Evolutionary conservation across 2,329 filamentous ascomycete species (phyloP), one percentile per base, ranked within the genome.

Genomic region (Dryadomyces quercus-mongolicae): DNA sequence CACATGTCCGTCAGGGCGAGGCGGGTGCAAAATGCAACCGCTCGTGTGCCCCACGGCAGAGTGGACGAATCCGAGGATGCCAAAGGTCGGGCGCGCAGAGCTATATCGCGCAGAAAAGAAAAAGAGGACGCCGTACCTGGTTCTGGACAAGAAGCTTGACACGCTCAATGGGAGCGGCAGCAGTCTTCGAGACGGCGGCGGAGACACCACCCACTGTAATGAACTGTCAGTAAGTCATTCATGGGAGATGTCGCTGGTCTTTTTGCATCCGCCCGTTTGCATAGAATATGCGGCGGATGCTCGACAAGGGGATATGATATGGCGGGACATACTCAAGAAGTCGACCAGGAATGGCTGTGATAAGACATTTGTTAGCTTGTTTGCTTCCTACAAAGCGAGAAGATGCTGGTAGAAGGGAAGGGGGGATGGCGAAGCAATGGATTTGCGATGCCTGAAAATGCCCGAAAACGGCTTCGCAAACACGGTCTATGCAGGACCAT

Each of bases 131-230:
- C 80, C 89, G 65, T 84, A 95, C 91, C 87, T 98, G 93, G 82
- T 98, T 98, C 84, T 98, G 93, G 81, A 98, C 94, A 71, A 98
- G 88, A 72, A 98, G 93, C 91, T 98, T 98, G 80, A 98, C 86
- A 90, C 93, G 93, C 91, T 98, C 93, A 69, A 98, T 98, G 78
- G 93, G 93, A 78, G 93, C 93, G 73, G 93, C 93, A 71, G 93
- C 93, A 66, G 93, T 98, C 90, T 98, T 98, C 74, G 93, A 98
- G 86, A 98, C 91, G 76, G 93, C 93, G 76, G 93, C 93, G 71
- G 93, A 96, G 67, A 98, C 86, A 96, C 93, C 93, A 86, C 93
- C 93, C 93, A 98, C 90, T 95, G 67, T 70, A 62, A 68, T 64
- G 25, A 65, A 54, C 10, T 50, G 58, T 61, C 49, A 62, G 59